Conservation (phyloP, 2,329 filamentous ascomycete genomes). For the Scedosporium apiospermum region DNA sequence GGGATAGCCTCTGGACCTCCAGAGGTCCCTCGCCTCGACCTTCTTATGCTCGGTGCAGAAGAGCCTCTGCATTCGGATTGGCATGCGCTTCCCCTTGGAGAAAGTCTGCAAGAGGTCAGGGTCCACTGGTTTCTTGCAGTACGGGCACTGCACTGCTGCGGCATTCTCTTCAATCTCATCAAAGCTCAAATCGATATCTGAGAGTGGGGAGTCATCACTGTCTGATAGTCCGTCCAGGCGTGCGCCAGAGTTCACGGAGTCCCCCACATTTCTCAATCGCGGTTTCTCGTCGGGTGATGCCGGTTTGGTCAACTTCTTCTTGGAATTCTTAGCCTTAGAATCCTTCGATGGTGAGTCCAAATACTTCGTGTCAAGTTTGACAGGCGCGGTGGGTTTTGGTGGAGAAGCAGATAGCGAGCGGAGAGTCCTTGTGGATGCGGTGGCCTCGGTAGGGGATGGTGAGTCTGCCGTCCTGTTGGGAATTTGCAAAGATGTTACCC, state of each 20-base stretch:
- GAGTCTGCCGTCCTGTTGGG: not conserved
- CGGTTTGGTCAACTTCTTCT: not conserved
- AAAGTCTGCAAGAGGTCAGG: slow-evolving; percentile 43
- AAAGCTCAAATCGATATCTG: slow-evolving; percentile 7
- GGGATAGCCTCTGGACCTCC: slow-evolving; percentile 53
- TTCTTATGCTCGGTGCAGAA: slow-evolving; percentile 59
- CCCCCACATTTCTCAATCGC: not conserved
- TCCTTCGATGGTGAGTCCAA: not conserved
- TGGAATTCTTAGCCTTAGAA: not conserved
- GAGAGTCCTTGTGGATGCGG: not conserved
- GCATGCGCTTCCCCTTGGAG: slow-evolving; percentile 36
- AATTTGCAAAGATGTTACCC: not conserved
- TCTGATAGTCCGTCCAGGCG: not conserved
- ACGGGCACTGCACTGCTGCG: slow-evolving; percentile 43
- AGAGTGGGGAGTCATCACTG: slow-evolving; percentile 2
- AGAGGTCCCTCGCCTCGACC: slow-evolving; percentile 38
- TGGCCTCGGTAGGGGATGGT: not conserved
- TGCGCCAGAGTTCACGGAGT: not conserved
- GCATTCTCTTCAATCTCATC: slow-evolving; percentile 4
- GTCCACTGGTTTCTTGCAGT: slow-evolving; percentile 55
- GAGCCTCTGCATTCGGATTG: slow-evolving; percentile 45
- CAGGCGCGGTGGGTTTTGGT: not conserved
- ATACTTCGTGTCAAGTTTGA: not conserved
- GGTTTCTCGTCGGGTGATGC: not conserved
- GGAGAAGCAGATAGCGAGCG: not conserved